phyloP scores from a whole-genome alignment of 2,329 filamentous ascomycete species.

The Aplosporella prunicola region DNA sequence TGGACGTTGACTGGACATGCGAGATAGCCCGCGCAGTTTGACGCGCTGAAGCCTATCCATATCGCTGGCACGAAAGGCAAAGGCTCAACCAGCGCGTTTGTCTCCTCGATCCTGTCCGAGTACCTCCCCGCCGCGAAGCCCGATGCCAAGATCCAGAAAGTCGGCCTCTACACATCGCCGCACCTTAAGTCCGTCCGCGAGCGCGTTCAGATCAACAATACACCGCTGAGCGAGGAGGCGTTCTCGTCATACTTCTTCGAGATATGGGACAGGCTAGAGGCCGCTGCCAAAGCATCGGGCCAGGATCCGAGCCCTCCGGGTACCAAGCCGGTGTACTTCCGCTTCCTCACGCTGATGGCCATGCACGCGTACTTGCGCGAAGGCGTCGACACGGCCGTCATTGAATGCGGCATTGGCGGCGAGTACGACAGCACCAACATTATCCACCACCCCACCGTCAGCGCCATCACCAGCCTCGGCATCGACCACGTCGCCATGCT shows the following conservation, averaged over 20 bases:
- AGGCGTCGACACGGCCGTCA: conserved; percentile 66
- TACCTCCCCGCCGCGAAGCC: conserved; percentile 38
- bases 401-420: conserved; percentile 91
- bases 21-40: conserved; percentile 51
- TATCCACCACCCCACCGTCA: conserved; percentile 57
- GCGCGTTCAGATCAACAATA: conserved; percentile 70
- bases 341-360: conserved; percentile 81
- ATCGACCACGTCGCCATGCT: conserved; percentile 79
- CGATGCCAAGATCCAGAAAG: conserved; percentile 37
- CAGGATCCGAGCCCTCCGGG: conserved; percentile 37
- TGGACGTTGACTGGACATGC: conserved; percentile 9
- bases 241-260: conserved; percentile 78
- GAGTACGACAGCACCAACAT: conserved; percentile 92
- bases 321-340: conserved; percentile 83
- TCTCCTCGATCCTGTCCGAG: conserved; percentile 66
- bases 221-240: conserved; percentile 54
- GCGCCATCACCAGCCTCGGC: conserved; percentile 69
- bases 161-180: conserved; percentile 79
- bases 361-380: conserved; percentile 73
- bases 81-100: conserved; percentile 76
- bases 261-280: conserved; percentile 62
- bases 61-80: conserved; percentile 93
- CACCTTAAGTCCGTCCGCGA: conserved; percentile 78
- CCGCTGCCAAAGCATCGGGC: conserved; percentile 43
- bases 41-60: conserved; percentile 59